Evolutionary conservation across 495 filamentous ascomycete species (phyloP).

Genomic region (Penicillium psychrofluorescens): DNA sequence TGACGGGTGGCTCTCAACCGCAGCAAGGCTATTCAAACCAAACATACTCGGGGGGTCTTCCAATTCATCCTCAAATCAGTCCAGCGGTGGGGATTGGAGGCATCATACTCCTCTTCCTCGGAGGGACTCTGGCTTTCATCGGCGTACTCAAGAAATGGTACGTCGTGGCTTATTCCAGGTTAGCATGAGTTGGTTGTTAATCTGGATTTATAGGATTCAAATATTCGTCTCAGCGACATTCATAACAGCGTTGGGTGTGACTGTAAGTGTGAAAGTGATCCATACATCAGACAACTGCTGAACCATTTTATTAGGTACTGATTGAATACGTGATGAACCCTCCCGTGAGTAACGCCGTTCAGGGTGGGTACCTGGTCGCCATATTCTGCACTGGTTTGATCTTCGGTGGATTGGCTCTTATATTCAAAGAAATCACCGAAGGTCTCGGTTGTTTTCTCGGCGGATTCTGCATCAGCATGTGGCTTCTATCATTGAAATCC

Average conservation of each 20-base stretch:
- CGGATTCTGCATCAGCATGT: slow-evolving; percentile 86
- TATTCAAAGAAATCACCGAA: slow-evolving; percentile 84
- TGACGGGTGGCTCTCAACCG: neutral
- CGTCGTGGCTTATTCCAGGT: neutral
- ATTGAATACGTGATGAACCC: slow-evolving; percentile 87
- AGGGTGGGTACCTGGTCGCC: slow-evolving; percentile 86
- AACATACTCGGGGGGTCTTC: slow-evolving; percentile 40
- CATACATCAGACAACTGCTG: too few relatives aligned
- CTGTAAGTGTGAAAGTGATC: slow-evolving; percentile 33
- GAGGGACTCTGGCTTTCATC: slow-evolving; percentile 61
- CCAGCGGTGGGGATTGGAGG: slow-evolving; percentile 76
- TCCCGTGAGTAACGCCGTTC: slow-evolving; percentile 66
- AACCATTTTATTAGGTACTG: slow-evolving; percentile 43
- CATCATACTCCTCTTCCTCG: slow-evolving; percentile 63
- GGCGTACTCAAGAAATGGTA: slow-evolving; percentile 80
- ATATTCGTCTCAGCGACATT: slow-evolving; percentile 76
- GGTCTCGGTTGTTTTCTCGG: slow-evolving; percentile 81
- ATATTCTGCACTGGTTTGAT: slow-evolving; percentile 66
- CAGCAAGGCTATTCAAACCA: slow-evolving; percentile 13
- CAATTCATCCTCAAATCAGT: slow-evolving; percentile 66
- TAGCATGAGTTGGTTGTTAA: neutral
- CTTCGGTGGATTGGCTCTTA: slow-evolving; percentile 65
- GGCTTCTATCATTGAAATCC: slow-evolving; percentile 69
- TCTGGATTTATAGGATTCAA: slow-evolving; percentile 46
- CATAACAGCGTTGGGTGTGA: slow-evolving; percentile 63